Evolutionary conservation across 768 basidiomycete species (phyloP).

Genomic region (Mycena rosella): DNA sequence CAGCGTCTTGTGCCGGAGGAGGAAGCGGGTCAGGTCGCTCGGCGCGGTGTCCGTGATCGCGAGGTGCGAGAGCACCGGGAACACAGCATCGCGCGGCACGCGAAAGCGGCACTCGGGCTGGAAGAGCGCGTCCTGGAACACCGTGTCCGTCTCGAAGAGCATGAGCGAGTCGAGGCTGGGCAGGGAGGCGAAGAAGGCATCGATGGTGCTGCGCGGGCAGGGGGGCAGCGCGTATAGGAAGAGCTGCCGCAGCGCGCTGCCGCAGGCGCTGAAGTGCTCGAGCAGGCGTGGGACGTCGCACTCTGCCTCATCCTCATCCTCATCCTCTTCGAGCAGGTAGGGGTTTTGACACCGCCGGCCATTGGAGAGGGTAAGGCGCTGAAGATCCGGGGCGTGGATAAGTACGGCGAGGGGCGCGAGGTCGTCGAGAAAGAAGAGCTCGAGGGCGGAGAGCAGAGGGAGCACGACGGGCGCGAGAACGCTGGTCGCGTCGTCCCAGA

Average conservation of each 20-base stretch:
- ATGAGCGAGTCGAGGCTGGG: background rate
- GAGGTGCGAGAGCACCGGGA: background rate
- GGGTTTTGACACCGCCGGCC: constrained; percentile 4
- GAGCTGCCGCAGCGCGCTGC: background rate
- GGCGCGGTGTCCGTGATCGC: background rate
- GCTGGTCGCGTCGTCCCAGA: background rate
- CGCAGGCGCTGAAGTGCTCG: background rate
- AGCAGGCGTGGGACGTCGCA: constrained; percentile 14
- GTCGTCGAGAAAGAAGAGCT: constrained; percentile 10
- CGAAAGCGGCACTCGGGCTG: constrained; percentile 17
- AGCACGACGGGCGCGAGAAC: constrained; percentile 4
- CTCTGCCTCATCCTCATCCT: background rate
- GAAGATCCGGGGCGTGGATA: background rate
- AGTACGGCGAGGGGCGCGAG: constrained; percentile 1
- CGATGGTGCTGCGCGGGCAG: constrained; percentile 18
- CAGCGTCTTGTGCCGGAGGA: constrained; percentile 23
- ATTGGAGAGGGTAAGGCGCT: constrained; percentile 1
- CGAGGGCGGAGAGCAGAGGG: constrained; percentile 1
- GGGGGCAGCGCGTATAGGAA: constrained; percentile 1
- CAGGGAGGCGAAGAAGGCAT: constrained; percentile 16
- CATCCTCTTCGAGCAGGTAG: constrained; percentile 1
- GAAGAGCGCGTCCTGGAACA: constrained; percentile 12
- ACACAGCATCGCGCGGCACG: background rate
- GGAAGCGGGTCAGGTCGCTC: constrained; percentile 22
- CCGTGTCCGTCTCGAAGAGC: background rate